Evolutionary conservation across 306 rosid genomes (phyloP).

Genomic region (Chamaecrista fasciculata): DNA sequence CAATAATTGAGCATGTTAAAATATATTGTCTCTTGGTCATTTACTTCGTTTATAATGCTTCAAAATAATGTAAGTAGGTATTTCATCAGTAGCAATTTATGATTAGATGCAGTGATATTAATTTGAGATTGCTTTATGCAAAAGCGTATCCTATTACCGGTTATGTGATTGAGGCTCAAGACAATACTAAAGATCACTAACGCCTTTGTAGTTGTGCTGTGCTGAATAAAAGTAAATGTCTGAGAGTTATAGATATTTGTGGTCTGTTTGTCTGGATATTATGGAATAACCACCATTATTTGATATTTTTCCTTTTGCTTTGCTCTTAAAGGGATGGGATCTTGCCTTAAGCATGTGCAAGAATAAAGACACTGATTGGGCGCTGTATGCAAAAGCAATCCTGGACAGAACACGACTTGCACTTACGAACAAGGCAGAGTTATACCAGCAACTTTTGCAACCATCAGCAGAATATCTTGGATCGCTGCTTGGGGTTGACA

Average conservation of each 20-base stretch:
- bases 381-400: conserved; percentile 84
- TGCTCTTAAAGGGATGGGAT: conserved; percentile 82
- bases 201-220: conserved; percentile 9
- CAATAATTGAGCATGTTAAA: conserved; percentile 11
- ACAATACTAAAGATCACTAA: conserved; percentile 15
- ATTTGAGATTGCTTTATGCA: conserved; percentile 16
- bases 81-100: neutral
- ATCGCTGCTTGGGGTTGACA: conserved; percentile 81
- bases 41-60: conserved; percentile 7
- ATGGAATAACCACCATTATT: conserved; percentile 13
- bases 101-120: neutral
- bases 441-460: conserved; percentile 72
- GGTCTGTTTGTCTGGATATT: conserved; percentile 15
- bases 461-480: conserved; percentile 98
- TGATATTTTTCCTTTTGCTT: conserved; percentile 22
- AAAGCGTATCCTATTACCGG: conserved; percentile 14
- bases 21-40: neutral
- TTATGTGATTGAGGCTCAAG: conserved; percentile 14
- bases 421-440: conserved; percentile 81
- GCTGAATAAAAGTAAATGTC: conserved; percentile 21
- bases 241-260: conserved; percentile 8
- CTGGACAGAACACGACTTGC: conserved; percentile 98
- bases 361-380: conserved; percentile 66
- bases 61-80: neutral
- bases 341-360: conserved; percentile 64